These are phyloP conservation scores for Teunomyces funiuensis DNA, from an alignment of 805 yeast genomes.

Conservation along the genomic window DNA sequence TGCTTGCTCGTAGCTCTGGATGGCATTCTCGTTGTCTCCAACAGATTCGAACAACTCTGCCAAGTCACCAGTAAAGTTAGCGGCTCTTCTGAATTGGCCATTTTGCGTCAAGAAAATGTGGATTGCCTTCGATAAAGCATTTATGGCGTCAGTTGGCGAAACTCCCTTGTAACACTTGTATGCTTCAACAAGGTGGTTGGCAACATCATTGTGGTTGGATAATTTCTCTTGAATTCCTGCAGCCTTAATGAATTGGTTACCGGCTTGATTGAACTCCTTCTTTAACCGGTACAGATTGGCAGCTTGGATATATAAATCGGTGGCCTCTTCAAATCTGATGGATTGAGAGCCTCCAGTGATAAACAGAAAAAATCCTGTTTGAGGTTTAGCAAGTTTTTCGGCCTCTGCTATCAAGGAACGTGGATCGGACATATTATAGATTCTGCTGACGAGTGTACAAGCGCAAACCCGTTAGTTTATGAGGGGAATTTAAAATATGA, in stretches of 20 bases:
- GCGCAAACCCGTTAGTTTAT: neutral
- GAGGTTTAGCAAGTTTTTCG: conserved; percentile 50
- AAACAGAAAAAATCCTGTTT: conserved; percentile 66
- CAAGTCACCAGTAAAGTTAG: conserved; percentile 87
- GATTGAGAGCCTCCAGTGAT: conserved; percentile 63
- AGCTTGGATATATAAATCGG: conserved; percentile 86
- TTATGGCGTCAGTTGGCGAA: conserved; percentile 75
- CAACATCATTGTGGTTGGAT: conserved; percentile 84
- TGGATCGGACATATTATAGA: conserved; percentile 42
- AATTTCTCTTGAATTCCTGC: conserved; percentile 76
- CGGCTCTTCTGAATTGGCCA: conserved; percentile 96
- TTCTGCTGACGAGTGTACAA: neutral
- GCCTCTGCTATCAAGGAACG: conserved; percentile 44
- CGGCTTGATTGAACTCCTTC: conserved; percentile 74
- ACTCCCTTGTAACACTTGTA: conserved; percentile 79
- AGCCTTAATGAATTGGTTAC: conserved; percentile 80
- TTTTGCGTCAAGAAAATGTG: conserved; percentile 74
- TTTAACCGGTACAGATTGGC: conserved; percentile 84
- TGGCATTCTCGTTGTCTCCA: conserved; percentile 66
- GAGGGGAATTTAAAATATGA: conserved; percentile 1
- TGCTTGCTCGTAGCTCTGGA: conserved; percentile 81
- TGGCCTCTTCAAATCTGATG: conserved; percentile 82
- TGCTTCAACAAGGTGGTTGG: conserved; percentile 85
- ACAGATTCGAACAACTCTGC: conserved; percentile 82
- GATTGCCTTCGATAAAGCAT: conserved; percentile 73